Conservation (phyloP, 176 grass and related monocot species). For the Thinopyrum elongatum region DNA sequence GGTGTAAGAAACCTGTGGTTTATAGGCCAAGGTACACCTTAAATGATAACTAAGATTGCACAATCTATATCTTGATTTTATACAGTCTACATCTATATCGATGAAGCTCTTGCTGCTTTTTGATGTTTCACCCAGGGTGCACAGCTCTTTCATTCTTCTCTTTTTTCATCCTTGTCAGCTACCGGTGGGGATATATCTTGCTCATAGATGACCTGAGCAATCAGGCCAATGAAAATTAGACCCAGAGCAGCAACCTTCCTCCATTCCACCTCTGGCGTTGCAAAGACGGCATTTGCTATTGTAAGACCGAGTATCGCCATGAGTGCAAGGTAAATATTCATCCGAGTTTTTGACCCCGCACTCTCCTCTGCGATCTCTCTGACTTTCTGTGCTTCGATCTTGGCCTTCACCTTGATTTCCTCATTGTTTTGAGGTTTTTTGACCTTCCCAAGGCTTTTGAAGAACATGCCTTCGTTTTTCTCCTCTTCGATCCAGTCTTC, state of each 20-base stretch:
- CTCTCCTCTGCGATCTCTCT: constrained; percentile 50
- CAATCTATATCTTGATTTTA: constrained; percentile 37
- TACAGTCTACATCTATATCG: constrained; percentile 40
- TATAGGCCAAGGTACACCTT: constrained; percentile 65
- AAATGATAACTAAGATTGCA: not conserved
- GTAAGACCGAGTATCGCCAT: constrained; percentile 76
- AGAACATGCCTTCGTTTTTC: constrained; percentile 90
- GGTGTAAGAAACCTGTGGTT: constrained; percentile 67
- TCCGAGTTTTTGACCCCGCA: constrained; percentile 57
- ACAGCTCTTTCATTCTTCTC: constrained; percentile 36
- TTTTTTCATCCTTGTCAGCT: constrained; percentile 42
- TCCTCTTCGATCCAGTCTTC: constrained; percentile 72
- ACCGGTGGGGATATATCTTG: constrained; percentile 43
- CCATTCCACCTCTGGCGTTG: constrained; percentile 67
- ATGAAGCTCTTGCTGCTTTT: constrained; percentile 13
- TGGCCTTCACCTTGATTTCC: constrained; percentile 47
- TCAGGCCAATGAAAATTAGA: constrained; percentile 76
- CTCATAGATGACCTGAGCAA: constrained; percentile 75
- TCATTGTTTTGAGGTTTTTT: constrained; percentile 44
- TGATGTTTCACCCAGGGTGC: constrained; percentile 8
- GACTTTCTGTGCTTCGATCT: constrained; percentile 68
- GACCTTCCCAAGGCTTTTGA: constrained; percentile 73
- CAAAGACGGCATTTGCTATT: constrained; percentile 60
- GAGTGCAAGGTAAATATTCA: constrained; percentile 77
- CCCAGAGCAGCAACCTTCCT: constrained; percentile 74